These are phyloP conservation scores for barley (Hordeum vulgare) DNA, from an alignment of 176 grass and related monocot species.

Conservation along the genomic window DNA sequence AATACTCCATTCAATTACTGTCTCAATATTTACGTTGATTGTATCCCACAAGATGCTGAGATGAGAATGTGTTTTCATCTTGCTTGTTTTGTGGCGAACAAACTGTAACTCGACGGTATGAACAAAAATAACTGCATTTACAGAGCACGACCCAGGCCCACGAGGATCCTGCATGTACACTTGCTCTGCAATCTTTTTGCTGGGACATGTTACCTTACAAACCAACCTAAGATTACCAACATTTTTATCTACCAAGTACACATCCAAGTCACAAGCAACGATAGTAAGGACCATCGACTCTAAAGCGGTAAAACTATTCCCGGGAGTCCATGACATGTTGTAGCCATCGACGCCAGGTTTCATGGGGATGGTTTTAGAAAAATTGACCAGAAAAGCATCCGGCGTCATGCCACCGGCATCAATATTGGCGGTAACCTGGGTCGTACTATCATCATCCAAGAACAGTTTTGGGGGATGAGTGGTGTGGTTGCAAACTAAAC, in stretches of 20 bases:
- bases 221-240: neutral
- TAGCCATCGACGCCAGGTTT: neutral
- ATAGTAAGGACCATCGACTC: neutral
- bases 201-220: neutral
- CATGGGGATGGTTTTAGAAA: neutral
- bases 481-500: neutral
- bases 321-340: slow-evolving; percentile 4
- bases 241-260: neutral
- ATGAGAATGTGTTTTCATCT: neutral
- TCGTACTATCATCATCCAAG: neutral
- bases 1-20: neutral
- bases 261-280: neutral
- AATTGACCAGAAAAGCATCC: neutral
- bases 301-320: neutral
- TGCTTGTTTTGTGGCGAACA: neutral
- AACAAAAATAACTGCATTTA: neutral
- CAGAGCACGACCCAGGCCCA: neutral
- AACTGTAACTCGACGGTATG: neutral
- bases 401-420: neutral
- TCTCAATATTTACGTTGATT: neutral
- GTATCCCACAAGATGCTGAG: neutral
- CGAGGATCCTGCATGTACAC: neutral
- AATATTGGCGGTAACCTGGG: neutral
- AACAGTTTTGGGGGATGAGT: neutral
- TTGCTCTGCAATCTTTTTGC: neutral